phyloP scores from a whole-genome alignment of 495 filamentous ascomycete genomes.

The Cudoniella acicularis region DNA sequence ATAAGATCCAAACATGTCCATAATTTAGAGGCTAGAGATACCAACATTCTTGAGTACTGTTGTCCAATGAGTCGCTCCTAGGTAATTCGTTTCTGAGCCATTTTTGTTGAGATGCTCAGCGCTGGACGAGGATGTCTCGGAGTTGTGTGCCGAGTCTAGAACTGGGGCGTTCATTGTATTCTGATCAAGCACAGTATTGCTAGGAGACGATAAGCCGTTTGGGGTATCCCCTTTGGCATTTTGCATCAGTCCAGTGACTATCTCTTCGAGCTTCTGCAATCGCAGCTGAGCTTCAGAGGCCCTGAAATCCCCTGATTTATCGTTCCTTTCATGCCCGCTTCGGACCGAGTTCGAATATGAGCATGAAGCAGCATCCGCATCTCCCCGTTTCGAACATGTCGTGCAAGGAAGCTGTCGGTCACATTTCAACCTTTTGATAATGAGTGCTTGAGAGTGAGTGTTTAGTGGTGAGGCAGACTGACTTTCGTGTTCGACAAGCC shows the following conservation, averaged over 20 bases:
- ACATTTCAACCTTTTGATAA: constrained; percentile 41
- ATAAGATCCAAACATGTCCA: constrained; percentile 31
- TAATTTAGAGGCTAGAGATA: constrained; percentile 11
- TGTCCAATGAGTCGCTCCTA: constrained; percentile 49
- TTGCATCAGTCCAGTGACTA: constrained; percentile 91
- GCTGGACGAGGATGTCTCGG: background rate
- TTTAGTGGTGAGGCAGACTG: background rate
- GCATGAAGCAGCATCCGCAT: constrained; percentile 33
- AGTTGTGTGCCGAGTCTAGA: background rate
- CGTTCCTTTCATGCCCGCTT: constrained; percentile 44
- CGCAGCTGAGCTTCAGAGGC: constrained; percentile 69
- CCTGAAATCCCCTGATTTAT: constrained; percentile 33
- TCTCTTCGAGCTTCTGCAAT: constrained; percentile 87
- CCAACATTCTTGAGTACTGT: constrained; percentile 44
- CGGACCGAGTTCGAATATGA: constrained; percentile 47
- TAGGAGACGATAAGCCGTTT: constrained; percentile 44
- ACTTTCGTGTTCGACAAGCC: constrained; percentile 1
- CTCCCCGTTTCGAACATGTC: constrained; percentile 38
- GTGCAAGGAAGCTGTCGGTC: constrained; percentile 9
- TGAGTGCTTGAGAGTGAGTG: background rate
- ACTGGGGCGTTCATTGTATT: background rate
- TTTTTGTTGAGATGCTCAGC: constrained; percentile 24
- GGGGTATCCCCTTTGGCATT: constrained; percentile 61
- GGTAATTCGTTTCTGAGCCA: constrained; percentile 52
- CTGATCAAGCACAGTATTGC: background rate